A percentile compares a stretch with the other conserved stretches of the same genome.
Evolutionary conservation across 805 yeast species (phyloP).

Genomic region (Schwanniomyces vanrijiae): DNA sequence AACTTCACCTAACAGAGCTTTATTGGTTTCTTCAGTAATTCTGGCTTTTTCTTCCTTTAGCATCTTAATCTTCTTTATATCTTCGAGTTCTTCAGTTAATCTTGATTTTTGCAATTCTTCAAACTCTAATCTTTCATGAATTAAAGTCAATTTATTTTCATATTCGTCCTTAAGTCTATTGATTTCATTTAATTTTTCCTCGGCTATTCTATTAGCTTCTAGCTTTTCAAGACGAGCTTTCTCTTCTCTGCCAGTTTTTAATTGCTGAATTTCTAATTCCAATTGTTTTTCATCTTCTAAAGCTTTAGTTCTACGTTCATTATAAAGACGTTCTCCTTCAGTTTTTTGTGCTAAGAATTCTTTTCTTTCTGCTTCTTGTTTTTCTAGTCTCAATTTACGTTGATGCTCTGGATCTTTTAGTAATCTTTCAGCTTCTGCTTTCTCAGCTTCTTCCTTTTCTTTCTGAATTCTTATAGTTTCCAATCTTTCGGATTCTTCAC

Average conservation of each 20-base stretch:
- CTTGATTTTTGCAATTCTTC: conserved; percentile 39
- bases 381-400: conserved; percentile 22
- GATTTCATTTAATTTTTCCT: conserved; percentile 30
- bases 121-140: conserved; percentile 28
- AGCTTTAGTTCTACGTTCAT: conserved; percentile 23
- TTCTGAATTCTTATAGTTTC: conserved; percentile 13
- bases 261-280: conserved; percentile 31
- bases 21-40: conserved; percentile 21
- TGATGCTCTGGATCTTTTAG: conserved; percentile 24
- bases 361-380: conserved; percentile 27
- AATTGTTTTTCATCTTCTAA: conserved; percentile 26
- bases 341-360: conserved; percentile 22
- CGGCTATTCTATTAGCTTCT: conserved; percentile 31
- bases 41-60: conserved; percentile 39
- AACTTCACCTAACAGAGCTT: conserved; percentile 22
- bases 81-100: conserved; percentile 38
- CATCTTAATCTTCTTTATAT: conserved; percentile 38
- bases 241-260: conserved; percentile 20
- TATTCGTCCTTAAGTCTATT: conserved; percentile 35
- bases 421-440: conserved; percentile 19
- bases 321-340: conserved; percentile 25
- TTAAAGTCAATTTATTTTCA: conserved; percentile 29
- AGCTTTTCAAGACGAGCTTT: conserved; percentile 23
- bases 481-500: conserved; percentile 17
- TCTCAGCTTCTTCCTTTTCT: conserved; percentile 11